Evolutionary conservation across 2,329 filamentous ascomycete genomes (phyloP).

Genomic region (Nemania abortiva): DNA sequence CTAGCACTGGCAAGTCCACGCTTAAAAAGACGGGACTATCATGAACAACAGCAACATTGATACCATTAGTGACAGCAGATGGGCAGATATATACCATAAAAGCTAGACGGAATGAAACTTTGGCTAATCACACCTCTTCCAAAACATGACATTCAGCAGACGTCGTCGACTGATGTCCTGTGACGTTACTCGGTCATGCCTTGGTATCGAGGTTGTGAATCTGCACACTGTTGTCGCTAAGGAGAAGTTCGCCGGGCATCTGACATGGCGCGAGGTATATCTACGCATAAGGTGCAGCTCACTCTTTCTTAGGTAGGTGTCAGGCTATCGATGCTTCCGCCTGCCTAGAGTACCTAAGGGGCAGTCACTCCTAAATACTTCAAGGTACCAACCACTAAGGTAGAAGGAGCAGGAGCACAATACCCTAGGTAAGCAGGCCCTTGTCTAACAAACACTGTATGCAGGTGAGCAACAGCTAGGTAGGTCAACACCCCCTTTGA

Average conservation of each 20-base stretch:
- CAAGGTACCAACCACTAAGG: too few relatives aligned
- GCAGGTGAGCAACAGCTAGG: neutral
- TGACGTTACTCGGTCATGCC: conserved; percentile 22
- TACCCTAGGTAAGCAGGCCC: neutral
- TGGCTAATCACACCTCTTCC: conserved; percentile 27
- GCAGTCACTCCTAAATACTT: too few relatives aligned
- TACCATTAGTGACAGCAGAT: conserved; percentile 1
- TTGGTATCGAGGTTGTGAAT: conserved; percentile 9
- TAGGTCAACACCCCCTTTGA: neutral
- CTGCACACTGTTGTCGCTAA: neutral
- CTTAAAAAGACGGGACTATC: conserved; percentile 42
- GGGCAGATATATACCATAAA: conserved; percentile 25
- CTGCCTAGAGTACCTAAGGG: neutral
- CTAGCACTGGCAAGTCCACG: conserved; percentile 40
- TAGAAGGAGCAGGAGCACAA: neutral
- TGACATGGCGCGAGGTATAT: neutral
- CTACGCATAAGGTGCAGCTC: neutral
- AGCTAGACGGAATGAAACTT: conserved; percentile 22
- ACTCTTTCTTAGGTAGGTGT: conserved; percentile 11
- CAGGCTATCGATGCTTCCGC: conserved; percentile 13
- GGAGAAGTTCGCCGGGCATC: neutral
- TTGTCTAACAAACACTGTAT: neutral
- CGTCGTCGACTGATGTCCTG: conserved; percentile 3
- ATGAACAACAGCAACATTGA: conserved; percentile 12
- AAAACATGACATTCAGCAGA: conserved; percentile 31